Evolutionary conservation across 495 filamentous ascomycete genomes (phyloP).

Genomic region (Aspergillus coremiiformis): DNA sequence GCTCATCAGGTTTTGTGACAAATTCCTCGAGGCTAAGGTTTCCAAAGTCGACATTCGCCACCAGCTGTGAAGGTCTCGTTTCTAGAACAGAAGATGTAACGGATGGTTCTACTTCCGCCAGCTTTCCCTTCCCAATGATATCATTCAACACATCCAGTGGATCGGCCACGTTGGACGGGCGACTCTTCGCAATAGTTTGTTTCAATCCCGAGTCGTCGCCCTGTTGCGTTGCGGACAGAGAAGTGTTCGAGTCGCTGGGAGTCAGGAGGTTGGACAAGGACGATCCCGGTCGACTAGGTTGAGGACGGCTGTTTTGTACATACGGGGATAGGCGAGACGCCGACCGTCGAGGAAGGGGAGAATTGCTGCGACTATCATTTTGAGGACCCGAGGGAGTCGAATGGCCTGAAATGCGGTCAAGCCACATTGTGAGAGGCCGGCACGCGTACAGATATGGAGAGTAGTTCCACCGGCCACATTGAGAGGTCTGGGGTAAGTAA

Average conservation of each 20-base stretch:
- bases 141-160: slow-evolving; percentile 64
- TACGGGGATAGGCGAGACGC: slow-evolving; percentile 36
- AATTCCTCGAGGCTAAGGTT: slow-evolving; percentile 69
- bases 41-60: slow-evolving; percentile 70
- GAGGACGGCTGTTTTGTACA: slow-evolving; percentile 48
- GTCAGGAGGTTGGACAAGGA: slow-evolving; percentile 60
- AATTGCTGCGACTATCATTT: slow-evolving; percentile 56
- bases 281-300: slow-evolving; percentile 53
- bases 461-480: background rate
- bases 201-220: slow-evolving; percentile 61
- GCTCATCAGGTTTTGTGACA: slow-evolving; percentile 37
- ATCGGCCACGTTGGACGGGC: slow-evolving; percentile 52
- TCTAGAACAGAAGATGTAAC: background rate
- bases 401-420: slow-evolving; percentile 75
- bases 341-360: slow-evolving; percentile 60
- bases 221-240: slow-evolving; percentile 54
- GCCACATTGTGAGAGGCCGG: slow-evolving; percentile 58
- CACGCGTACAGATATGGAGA: slow-evolving; percentile 10
- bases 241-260: slow-evolving; percentile 63
- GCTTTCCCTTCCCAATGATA: slow-evolving; percentile 53
- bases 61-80: slow-evolving; percentile 38
- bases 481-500: background rate
- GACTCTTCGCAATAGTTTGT: slow-evolving; percentile 42
- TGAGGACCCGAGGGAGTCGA: slow-evolving; percentile 56
- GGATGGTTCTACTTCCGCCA: slow-evolving; percentile 4